Percentiles rank a stretch among this genome's conserved stretches.
Conservation (phyloP, 805 yeast genomes). For the Candida sphagnicola region DNA sequence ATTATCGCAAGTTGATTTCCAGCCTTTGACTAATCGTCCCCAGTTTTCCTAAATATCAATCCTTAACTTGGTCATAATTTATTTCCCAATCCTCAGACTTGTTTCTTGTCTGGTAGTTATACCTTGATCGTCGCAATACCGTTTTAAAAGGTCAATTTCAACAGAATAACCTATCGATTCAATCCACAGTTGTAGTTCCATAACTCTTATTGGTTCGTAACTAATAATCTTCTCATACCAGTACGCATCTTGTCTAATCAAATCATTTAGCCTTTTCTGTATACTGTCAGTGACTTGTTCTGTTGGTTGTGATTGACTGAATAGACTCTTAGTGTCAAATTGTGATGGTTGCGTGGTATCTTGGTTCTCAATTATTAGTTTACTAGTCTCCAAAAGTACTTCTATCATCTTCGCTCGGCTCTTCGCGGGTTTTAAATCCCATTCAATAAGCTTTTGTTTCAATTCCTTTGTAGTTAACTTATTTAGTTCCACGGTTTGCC, state of each 20-base stretch:
- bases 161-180: conserved; percentile 8
- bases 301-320: conserved; percentile 1
- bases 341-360: background rate
- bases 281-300: conserved; percentile 5
- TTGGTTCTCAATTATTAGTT: conserved; percentile 2
- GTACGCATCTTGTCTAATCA: conserved; percentile 8
- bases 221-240: conserved; percentile 23
- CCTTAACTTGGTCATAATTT: background rate
- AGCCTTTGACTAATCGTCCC: background rate
- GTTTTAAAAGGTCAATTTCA: conserved; percentile 18
- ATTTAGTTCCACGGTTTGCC: conserved; percentile 8
- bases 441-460: conserved; percentile 20
- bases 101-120: conserved; percentile 14
- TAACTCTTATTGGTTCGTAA: conserved; percentile 23
- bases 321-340: conserved; percentile 1
- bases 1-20: background rate
- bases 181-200: conserved; percentile 19
- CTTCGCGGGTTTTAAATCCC: conserved; percentile 37
- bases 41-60: background rate
- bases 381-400: conserved; percentile 11
- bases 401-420: conserved; percentile 30
- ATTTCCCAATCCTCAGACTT: background rate
- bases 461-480: conserved; percentile 16
- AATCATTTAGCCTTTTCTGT: conserved; percentile 6
- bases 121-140: conserved; percentile 22